Base-by-base conservation (phyloP, 352 stramenopile genomes). In the Thraustochytrium striatum region DNA sequence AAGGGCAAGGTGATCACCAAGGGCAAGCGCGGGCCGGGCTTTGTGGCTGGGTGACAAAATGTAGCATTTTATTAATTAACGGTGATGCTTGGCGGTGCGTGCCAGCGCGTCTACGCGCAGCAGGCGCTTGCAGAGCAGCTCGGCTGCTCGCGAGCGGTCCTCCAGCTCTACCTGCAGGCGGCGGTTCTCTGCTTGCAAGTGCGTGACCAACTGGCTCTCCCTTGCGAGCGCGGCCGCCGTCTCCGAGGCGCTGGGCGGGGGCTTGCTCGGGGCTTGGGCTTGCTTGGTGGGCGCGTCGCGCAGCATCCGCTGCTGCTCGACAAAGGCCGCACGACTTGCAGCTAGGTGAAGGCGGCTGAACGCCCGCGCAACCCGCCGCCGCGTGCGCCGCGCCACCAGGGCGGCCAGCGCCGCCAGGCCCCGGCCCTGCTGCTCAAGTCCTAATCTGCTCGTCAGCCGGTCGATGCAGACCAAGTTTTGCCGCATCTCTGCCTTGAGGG, bases 1-100 rank as follows among this genome's bases (percentile, higher is more conserved):
- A 36, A 47, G 11, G 72, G 72, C 8, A 39, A 52, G 21, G 59
- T 81, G 30, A 81, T 69, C 25, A 81, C 72, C 19, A 81, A 81
- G 57, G 72, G 72, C 38, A 81, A 81, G 72, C 55, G 72, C 21
- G 72, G 68, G 21, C 72, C 79, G 8, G 79, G 72, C 30, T 83
- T 69, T 16, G 70, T 57, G n/a, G 83, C 43, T 0, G 39, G 19
- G 5, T 8, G 19, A 9, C 19, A 61, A n/a, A 21, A 30, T 57
- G 32, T 70, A 25, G 7, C 5, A 25, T 19, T 19, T 61, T 19
- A 25, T 61, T 61, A 7, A 61, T n/a, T n/a, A n/a, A n/a, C n/a
- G n/a, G n/a, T n/a, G n/a, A n/a, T n/a, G n/a, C n/a, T n/a, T 55
- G 47, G 47, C 16, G 47, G 25, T 25, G 16, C 47, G 47, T 16